A percentile compares a stretch with the other conserved stretches of the same genome.
phyloP scores from a whole-genome alignment of 441 rosid genomes.

The Eugenia klotzschiana region DNA sequence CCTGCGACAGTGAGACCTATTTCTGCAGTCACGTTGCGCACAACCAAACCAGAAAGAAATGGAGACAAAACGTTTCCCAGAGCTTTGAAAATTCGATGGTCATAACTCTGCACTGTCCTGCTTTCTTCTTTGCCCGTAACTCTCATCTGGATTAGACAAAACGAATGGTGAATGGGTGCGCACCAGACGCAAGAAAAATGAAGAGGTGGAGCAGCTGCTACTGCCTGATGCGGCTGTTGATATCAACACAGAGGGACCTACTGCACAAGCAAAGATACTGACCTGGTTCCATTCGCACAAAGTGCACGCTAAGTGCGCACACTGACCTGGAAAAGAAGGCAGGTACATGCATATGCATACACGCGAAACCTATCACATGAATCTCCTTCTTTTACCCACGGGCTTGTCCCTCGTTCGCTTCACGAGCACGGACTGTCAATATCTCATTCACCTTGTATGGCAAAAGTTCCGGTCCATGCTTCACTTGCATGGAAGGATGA shows the following conservation, averaged over 20 bases:
- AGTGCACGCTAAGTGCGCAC: not conserved
- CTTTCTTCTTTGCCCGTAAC: not conserved
- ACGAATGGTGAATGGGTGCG: not conserved
- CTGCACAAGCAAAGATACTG: not conserved
- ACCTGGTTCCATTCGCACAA: not conserved
- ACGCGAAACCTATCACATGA: not conserved
- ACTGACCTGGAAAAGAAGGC: not conserved
- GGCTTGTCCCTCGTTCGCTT: not conserved
- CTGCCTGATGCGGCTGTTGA: not conserved
- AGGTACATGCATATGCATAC: not conserved
- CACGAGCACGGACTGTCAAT: not conserved
- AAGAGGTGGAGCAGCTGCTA: not conserved
- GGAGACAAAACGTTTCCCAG: not conserved
- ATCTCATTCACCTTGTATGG: not conserved
- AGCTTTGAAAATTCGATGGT: not conserved
- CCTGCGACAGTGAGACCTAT: not conserved
- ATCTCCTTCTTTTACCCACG: not conserved
- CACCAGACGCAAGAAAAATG: not conserved
- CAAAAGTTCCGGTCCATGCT: not conserved
- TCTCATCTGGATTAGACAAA: not conserved
- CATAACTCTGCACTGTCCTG: not conserved
- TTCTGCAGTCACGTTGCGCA: not conserved
- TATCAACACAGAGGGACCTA: not conserved
- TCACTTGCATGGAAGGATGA: not conserved
- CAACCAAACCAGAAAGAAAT: not conserved